phyloP scores from a whole-genome alignment of 1,139 yeast genomes.

The Wickerhamomyces sp. region DNA sequence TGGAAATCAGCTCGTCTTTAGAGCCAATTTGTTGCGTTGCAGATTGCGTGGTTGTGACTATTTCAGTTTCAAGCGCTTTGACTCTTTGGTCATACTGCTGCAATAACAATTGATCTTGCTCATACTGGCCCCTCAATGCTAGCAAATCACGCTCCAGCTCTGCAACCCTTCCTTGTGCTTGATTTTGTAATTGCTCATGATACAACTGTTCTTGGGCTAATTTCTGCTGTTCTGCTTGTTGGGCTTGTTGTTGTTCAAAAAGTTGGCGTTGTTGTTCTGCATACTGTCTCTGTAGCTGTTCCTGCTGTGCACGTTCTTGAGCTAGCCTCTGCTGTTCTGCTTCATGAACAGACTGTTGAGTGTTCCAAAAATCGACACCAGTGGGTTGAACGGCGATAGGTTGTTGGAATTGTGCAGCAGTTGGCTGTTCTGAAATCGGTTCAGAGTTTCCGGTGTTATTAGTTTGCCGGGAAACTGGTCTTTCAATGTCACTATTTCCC shows the following conservation, averaged over 20 bases:
- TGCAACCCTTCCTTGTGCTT: conserved; percentile 74
- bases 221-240: conserved; percentile 70
- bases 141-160: conserved; percentile 80
- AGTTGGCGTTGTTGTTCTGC: conserved; percentile 64
- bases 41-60: conserved; percentile 55
- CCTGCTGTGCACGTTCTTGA: conserved; percentile 45
- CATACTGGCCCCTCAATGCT: conserved; percentile 75
- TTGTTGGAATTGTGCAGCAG: conserved; percentile 34
- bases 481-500: conserved; percentile 30
- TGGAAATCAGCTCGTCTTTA: conserved; percentile 68
- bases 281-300: conserved; percentile 41
- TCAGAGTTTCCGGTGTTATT: conserved; percentile 39
- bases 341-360: conserved; percentile 32
- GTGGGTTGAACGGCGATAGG: conserved; percentile 28
- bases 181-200: conserved; percentile 68
- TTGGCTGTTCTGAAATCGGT: conserved; percentile 42
- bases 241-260: conserved; percentile 66
- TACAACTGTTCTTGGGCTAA: conserved; percentile 70
- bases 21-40: conserved; percentile 73
- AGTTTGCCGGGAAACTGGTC: conserved; percentile 42
- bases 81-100: conserved; percentile 89
- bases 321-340: conserved; percentile 48
- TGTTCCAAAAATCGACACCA: conserved; percentile 44
- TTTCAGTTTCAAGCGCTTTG: conserved; percentile 73
- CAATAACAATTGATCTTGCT: conserved; percentile 77